Evolutionary conservation across 2,329 filamentous ascomycete species (phyloP).

Genomic region (Fusarium sp.): DNA sequence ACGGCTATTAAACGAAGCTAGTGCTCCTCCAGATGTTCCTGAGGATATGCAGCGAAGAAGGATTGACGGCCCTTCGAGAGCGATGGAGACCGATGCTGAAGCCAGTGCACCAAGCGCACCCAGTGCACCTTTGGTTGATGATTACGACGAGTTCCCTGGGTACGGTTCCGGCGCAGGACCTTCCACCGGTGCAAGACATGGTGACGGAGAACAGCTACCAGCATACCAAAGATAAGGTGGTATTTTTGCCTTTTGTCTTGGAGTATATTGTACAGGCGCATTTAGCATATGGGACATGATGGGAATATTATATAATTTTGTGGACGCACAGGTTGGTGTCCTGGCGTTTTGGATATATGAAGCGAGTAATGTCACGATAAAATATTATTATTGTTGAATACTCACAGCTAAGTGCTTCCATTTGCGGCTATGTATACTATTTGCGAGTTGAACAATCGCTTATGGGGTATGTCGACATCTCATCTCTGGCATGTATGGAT

Average conservation of each 20-base stretch:
- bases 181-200: conserved; percentile 31
- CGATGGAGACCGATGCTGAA: conserved; percentile 47
- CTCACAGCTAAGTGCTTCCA: conserved; percentile 6
- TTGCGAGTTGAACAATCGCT: not conserved
- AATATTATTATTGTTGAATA: conserved; percentile 18
- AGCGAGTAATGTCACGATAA: conserved; percentile 30
- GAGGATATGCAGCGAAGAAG: conserved; percentile 61
- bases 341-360: conserved; percentile 37
- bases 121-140: conserved; percentile 68
- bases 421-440: not conserved
- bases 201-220: conserved; percentile 53
- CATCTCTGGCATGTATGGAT: not conserved
- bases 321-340: conserved; percentile 17
- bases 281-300: conserved; percentile 22
- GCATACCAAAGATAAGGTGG: conserved; percentile 55
- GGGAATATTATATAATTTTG: conserved; percentile 26
- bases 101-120: conserved; percentile 73
- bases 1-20: conserved; percentile 72
- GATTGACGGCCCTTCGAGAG: conserved; percentile 48
- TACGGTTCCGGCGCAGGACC: conserved; percentile 48
- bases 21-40: conserved; percentile 70
- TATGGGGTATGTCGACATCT: not conserved
- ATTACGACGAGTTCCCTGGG: conserved; percentile 64
- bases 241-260: not conserved
- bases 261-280: conserved; percentile 28